These are phyloP conservation scores for Mrakia blollopis DNA, from an alignment of 768 basidiomycete genomes.

Conservation along the genomic window DNA sequence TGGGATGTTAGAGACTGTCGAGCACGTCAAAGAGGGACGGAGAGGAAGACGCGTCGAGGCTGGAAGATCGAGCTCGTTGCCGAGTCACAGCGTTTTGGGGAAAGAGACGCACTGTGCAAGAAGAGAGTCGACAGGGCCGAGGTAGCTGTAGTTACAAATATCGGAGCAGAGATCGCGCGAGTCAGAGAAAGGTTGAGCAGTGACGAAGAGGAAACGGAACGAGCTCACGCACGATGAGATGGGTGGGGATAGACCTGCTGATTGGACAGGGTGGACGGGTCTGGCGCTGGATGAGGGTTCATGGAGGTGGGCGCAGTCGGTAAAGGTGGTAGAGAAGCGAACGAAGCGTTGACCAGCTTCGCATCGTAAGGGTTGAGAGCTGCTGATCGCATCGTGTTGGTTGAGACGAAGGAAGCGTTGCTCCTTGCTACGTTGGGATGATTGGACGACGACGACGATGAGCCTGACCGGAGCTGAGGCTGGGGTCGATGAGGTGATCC, in stretches of 20 bases:
- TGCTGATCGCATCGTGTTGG: not conserved
- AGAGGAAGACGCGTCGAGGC: not conserved
- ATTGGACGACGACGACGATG: slow-evolving; percentile 1
- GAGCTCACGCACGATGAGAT: slow-evolving; percentile 26
- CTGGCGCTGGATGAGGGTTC: slow-evolving; percentile 27
- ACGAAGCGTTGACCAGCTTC: slow-evolving; percentile 10
- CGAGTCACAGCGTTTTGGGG: not conserved
- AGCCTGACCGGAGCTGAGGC: not conserved
- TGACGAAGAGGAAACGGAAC: not conserved
- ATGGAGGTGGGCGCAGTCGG: slow-evolving; percentile 7
- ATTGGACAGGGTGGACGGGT: not conserved
- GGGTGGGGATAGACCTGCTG: slow-evolving; percentile 27
- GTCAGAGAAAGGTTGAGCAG: not conserved
- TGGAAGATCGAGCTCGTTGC: too few relatives aligned
- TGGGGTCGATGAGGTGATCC: slow-evolving; percentile 5
- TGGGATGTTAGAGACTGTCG: too few relatives aligned
- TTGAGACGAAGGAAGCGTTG: slow-evolving; percentile 14
- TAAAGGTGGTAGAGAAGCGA: slow-evolving; percentile 23
- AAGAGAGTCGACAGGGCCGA: slow-evolving; percentile 51
- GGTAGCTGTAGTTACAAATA: slow-evolving; percentile 6
- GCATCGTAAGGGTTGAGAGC: slow-evolving; percentile 24
- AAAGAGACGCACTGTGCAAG: slow-evolving; percentile 50
- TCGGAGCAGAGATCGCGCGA: not conserved
- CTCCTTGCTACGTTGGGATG: not conserved
- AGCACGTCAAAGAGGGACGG: not conserved